Base-by-base conservation (phyloP, 2,329 filamentous ascomycete species). In the Meredithiella fracta region DNA sequence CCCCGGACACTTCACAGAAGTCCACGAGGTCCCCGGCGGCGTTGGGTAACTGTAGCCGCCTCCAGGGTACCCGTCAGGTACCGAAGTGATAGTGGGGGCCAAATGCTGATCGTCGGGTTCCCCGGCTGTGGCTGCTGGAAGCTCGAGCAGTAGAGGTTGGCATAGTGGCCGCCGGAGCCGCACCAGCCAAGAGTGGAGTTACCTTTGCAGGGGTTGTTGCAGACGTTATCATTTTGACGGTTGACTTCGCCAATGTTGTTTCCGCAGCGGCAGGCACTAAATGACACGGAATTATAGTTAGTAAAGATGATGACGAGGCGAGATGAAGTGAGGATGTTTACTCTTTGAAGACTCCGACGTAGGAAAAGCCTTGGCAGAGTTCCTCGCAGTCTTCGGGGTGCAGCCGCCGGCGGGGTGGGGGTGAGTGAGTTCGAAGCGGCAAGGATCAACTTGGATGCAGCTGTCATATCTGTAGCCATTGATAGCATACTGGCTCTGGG, bases 351-450 rank as follows among this genome's bases (percentile, higher is more conserved):
- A 60, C 56, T 3, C 53, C 60, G 3, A 59, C 60, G 31, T 55
- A 60, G 47, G 54, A 25, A 37, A 26, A 60, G 22, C 58, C 60
- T 7, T 42, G 50, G 44, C 60, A 60, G 8, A 54, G 25, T 14
- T 57, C 38, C 23, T 60, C 56, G 20, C 60, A 60, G 34, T 56
- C 60, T 52, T 60, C 58, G 37, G 60, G 9, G 58, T 59, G 20
- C 58, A 55, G 47, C 56, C 56, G 11, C 55, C 58, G 15, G 57
- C 38, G 11, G 56, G 56, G 23, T 58, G 53, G 2, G 57, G 51
- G 22, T 52, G 37, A 4, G 44, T 51, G 25, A 55, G 23, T 8
- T 53, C 42, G 25, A 53, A 57, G 29, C 11, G 42, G 20, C 31
- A 17, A 7, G 47, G 47, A 22, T 47, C n/a, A 40, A 59, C 23